Conservation (phyloP, 192 early-diverging fungal species). For the Coemansia sp. region DNA sequence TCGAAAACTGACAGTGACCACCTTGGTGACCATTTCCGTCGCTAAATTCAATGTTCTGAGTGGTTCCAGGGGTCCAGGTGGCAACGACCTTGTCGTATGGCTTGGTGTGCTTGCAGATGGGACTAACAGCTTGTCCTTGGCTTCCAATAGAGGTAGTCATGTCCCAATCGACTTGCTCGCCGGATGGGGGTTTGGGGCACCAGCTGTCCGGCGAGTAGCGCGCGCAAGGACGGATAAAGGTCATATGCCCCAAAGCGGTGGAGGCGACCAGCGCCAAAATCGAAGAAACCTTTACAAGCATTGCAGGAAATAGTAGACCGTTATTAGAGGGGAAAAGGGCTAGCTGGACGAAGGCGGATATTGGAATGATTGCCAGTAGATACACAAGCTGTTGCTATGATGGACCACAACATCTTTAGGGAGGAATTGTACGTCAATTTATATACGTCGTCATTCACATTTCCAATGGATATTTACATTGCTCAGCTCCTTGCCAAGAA, state of each 20-base stretch:
- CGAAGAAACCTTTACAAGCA: neutral
- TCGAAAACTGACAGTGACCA: constrained; percentile 61
- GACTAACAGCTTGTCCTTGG: neutral
- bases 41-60: constrained; percentile 28
- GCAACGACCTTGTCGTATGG: constrained; percentile 11
- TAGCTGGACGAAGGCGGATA: too few species aligned
- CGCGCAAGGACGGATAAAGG: constrained; percentile 1
- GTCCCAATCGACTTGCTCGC: constrained; percentile 1
- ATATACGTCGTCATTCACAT: too few species aligned
- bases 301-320: too few species aligned
- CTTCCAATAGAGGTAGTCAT: constrained; percentile 11
- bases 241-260: constrained; percentile 2
- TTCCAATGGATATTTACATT: too few species aligned
- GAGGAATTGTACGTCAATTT: too few species aligned
- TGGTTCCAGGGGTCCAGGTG: constrained; percentile 44
- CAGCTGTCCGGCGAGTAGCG: constrained; percentile 5
- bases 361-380: too few species aligned
- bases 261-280: neutral
- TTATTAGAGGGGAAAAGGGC: too few species aligned
- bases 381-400: too few species aligned
- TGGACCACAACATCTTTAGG: too few species aligned
- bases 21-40: constrained; percentile 38
- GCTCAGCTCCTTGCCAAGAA: too few species aligned
- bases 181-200: constrained; percentile 3
- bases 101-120: constrained; percentile 14